Evolutionary conservation across 306 rosid species (phyloP).

Genomic region (Vigna reflexopilosa): DNA sequence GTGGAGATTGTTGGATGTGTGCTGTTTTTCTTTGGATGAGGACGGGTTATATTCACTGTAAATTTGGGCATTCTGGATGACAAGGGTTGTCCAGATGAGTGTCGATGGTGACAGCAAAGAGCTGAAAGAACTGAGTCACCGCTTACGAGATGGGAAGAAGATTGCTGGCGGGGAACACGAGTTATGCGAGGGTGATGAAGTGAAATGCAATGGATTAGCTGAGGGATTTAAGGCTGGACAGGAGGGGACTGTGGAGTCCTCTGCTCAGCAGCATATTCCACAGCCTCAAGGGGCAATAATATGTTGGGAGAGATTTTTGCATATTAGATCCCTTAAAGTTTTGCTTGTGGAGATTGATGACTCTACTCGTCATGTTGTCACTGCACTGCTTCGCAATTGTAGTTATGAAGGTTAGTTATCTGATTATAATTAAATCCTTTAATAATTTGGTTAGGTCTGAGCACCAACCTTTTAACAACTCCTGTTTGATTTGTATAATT

Average conservation of each 20-base stretch:
- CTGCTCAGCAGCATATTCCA: conserved; percentile 52
- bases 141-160: conserved; percentile 51
- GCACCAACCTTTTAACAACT: background rate
- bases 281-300: conserved; percentile 78
- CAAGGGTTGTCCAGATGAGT: conserved; percentile 65
- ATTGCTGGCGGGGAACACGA: conserved; percentile 45
- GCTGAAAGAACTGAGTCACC: conserved; percentile 49
- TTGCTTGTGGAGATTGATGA: conserved; percentile 89
- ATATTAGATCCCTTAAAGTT: conserved; percentile 82
- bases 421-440: conserved; percentile 14
- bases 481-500: conserved; percentile 1
- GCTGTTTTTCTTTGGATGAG: conserved; percentile 50
- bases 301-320: conserved; percentile 94
- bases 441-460: background rate
- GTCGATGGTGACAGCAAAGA: conserved; percentile 55
- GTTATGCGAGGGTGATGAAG: conserved; percentile 48
- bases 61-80: conserved; percentile 57
- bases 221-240: conserved; percentile 58
- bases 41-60: conserved; percentile 49
- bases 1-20: conserved; percentile 41
- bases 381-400: conserved; percentile 94
- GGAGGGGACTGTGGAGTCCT: conserved; percentile 51
- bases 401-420: conserved; percentile 81
- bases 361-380: conserved; percentile 85
- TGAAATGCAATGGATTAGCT: conserved; percentile 55